Evolutionary conservation across 148 eudicot species (phyloP).

Genomic region (Rhododendron griersonianum): DNA sequence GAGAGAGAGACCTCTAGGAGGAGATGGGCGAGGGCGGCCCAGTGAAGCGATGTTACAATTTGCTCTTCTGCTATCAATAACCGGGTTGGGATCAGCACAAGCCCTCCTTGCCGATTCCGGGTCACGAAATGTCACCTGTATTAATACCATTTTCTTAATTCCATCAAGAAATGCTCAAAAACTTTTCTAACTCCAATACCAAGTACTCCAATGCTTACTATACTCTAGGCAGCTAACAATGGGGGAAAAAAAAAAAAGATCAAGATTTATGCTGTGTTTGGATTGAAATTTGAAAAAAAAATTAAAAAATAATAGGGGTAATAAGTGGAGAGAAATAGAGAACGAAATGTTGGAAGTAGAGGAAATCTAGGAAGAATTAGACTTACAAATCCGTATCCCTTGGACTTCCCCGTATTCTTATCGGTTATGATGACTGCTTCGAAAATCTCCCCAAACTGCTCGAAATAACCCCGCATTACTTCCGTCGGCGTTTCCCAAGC

Average conservation of each 20-base stretch:
- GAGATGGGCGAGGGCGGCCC: slow-evolving; percentile 74
- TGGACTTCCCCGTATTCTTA: slow-evolving; percentile 80
- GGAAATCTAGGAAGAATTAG: no score
- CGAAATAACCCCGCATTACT: slow-evolving; percentile 63
- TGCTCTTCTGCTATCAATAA: slow-evolving; percentile 86
- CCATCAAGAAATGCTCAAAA: neutral
- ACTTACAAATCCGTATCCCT: slow-evolving; percentile 97
- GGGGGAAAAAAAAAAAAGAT: neutral
- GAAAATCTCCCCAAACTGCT: slow-evolving; percentile 84
- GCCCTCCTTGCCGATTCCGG: slow-evolving; percentile 75
- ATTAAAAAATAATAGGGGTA: no score
- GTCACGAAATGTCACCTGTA: slow-evolving; percentile 74
- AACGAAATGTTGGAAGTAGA: no score
- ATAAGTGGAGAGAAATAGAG: no score
- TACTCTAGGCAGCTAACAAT: neutral
- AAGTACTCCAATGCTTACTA: neutral
- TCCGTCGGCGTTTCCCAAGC: slow-evolving; percentile 95
- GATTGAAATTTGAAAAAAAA: no score
- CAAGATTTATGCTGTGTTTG: no score
- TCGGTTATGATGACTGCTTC: slow-evolving; percentile 85
- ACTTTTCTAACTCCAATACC: neutral
- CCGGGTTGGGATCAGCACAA: slow-evolving; percentile 67
- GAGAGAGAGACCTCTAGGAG: slow-evolving; percentile 50
- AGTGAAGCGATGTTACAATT: slow-evolving; percentile 92
- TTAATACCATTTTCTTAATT: neutral